These are phyloP conservation scores for Populus pruinosa DNA, from an alignment of 345 rosid genomes.

Conservation along the genomic window DNA sequence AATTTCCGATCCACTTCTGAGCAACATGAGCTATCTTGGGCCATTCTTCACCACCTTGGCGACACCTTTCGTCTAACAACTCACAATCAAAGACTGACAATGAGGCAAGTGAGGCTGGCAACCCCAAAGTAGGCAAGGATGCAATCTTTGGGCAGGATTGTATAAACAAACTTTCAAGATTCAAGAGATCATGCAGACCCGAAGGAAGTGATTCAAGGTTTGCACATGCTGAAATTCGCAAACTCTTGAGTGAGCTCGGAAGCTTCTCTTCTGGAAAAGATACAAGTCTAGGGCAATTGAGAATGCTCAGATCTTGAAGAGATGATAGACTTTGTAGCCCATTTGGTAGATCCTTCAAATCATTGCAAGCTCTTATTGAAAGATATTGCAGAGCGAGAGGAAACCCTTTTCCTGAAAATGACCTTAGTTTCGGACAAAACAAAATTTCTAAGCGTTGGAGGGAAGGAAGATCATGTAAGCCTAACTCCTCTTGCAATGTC, in stretches of 20 bases:
- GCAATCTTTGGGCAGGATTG: constrained; percentile 16
- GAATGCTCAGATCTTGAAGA: constrained; percentile 13
- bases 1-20: not conserved
- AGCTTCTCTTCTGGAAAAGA: constrained; percentile 15
- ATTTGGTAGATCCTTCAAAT: constrained; percentile 8
- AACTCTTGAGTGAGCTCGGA: constrained; percentile 11
- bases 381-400: constrained; percentile 9
- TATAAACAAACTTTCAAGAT: not conserved
- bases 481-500: constrained; percentile 12
- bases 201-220: constrained; percentile 20
- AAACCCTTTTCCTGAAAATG: constrained; percentile 11
- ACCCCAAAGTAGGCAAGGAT: constrained; percentile 12
- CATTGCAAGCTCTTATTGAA: constrained; percentile 11
- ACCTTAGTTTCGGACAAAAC: constrained; percentile 16
- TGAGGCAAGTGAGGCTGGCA: constrained; percentile 2
- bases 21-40: constrained; percentile 19
- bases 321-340: constrained; percentile 4
- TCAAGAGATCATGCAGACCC: constrained; percentile 14
- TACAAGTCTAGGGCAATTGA: constrained; percentile 6
- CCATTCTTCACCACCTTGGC: constrained; percentile 17
- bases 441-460: constrained; percentile 13
- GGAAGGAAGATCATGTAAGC: constrained; percentile 13
- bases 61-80: constrained; percentile 17
- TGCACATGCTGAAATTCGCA: constrained; percentile 13
- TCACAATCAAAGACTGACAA: constrained; percentile 7